These are phyloP conservation scores for Aspergillus quadricinctus DNA, from an alignment of 2,329 filamentous ascomycete species.

Conservation along the genomic window DNA sequence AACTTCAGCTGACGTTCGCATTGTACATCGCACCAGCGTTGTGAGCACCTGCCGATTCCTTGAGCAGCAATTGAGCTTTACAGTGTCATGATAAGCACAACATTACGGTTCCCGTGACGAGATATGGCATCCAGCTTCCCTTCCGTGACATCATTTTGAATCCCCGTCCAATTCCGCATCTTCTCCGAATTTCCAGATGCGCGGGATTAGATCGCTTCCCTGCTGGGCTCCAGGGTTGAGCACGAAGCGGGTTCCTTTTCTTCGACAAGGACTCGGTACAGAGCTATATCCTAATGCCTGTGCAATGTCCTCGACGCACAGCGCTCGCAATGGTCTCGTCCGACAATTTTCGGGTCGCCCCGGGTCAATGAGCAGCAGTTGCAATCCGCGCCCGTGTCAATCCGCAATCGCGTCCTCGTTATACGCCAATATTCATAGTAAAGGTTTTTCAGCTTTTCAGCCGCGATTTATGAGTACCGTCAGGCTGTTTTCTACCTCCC, in stretches of 20 bases:
- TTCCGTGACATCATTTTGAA: conserved; percentile 23
- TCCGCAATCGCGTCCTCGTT: conserved; percentile 13
- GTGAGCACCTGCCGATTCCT: conserved; percentile 2
- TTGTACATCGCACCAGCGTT: not conserved
- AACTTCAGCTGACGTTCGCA: conserved; percentile 8
- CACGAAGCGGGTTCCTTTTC: conserved; percentile 21
- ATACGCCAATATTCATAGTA: conserved; percentile 8
- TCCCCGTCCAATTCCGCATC: conserved; percentile 18
- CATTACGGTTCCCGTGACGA: conserved; percentile 12
- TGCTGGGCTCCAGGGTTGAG: conserved; percentile 30
- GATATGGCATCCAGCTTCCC: conserved; percentile 29
- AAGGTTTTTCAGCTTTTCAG: conserved; percentile 8
- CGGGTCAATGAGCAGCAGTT: conserved; percentile 16
- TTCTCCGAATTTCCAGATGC: conserved; percentile 33
- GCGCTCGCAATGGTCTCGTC: conserved; percentile 8
- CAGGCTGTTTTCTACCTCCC: conserved; percentile 26
- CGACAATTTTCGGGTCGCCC: conserved; percentile 23
- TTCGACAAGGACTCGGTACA: conserved; percentile 13
- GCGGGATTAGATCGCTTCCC: conserved; percentile 38
- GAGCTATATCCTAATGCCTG: conserved; percentile 14
- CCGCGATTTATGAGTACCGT: conserved; percentile 17
- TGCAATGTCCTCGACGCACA: not conserved
- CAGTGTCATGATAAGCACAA: conserved; percentile 16
- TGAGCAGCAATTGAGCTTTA: conserved; percentile 1
- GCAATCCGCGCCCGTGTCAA: conserved; percentile 12